Base-by-base conservation (phyloP, 2,329 filamentous ascomycete species). In the Arthrinium puccinioides region DNA sequence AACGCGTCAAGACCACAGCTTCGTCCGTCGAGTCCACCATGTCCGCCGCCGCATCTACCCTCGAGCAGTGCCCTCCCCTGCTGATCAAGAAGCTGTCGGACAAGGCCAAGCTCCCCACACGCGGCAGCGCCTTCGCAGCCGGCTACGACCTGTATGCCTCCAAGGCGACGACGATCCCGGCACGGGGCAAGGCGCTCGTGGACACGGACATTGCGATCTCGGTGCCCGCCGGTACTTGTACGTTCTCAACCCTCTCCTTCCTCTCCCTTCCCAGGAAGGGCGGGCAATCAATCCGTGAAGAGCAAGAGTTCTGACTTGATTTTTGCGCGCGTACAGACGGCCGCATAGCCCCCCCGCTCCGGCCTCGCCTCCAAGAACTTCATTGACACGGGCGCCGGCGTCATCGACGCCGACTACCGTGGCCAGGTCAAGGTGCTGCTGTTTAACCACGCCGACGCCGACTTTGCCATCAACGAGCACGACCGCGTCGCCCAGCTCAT, bases 321-420 rank as follows among this genome's bases (percentile, higher is more conserved):
- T n/a, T n/a, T n/a, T n/a, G n/a, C n/a, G n/a, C n/a, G n/a, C 13
- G 29, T 23, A 39, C 45, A 90, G 87, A 97, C 59, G 90, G 90
- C 48, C 83, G 89, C 40, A 79, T 95, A 38, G 89, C 89, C 4
- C 89, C 23, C 89, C 9, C 84, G 89, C 47, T 92, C 86, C n/a
- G 88, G 88, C 32, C 81, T 95, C 24, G 90, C 90, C 3, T 73
- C 81, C 43, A 98, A 98, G 69, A 80, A 97, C 67, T 92, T 89
- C 65, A 97, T 98, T 59, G 88, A 96, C 61, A 92, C 86, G 0
- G 88, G 94, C 44, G 92, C 92, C 0, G 92, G 92, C 38, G 92
- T 98, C 46, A 97, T 98, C 52, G 92, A 98, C 62, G 89, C 90
- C 23, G 92, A 98, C 64, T 98, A 98, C 69, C 78, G 92, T 24